These are phyloP conservation scores for Bidens hawaiensis DNA, from an alignment of 140 eudicot genomes.

Conservation along the genomic window DNA sequence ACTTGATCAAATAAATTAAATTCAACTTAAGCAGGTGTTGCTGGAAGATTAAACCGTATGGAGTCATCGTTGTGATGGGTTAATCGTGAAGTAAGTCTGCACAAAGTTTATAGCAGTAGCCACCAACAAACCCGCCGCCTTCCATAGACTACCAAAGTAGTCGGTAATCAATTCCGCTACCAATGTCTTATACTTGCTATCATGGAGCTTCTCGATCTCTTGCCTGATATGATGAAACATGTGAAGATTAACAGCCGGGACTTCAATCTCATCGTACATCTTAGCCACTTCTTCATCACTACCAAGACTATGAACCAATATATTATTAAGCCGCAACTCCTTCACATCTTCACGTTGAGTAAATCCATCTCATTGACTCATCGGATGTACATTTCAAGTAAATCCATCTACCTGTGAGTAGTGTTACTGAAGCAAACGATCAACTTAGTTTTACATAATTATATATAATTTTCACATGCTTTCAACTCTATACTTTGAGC, in stretches of 20 bases:
- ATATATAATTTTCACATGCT: background rate
- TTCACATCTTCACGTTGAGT: constrained; percentile 22
- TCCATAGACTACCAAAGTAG: constrained; percentile 33
- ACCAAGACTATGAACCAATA: constrained; percentile 17
- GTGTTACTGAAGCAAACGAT: constrained; percentile 29
- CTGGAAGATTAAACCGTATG: no score
- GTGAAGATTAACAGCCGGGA: constrained; percentile 4
- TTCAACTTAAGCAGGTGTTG: background rate
- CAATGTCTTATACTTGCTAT: background rate
- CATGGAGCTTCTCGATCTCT: constrained; percentile 22
- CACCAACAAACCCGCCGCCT: constrained; percentile 18
- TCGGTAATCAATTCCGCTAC: constrained; percentile 7
- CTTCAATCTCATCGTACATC: constrained; percentile 23
- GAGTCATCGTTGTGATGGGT: background rate
- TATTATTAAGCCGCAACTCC: constrained; percentile 18
- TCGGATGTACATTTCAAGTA: background rate
- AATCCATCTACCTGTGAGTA: constrained; percentile 35
- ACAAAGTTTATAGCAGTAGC: constrained; percentile 14
- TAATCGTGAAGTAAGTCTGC: constrained; percentile 29
- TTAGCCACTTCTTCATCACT: constrained; percentile 32
- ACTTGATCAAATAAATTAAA: no score
- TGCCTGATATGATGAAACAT: constrained; percentile 12
- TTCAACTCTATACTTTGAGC: no score
- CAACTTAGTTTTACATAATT: constrained; percentile 9
- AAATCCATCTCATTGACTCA: constrained; percentile 20